Conservation (phyloP, 768 basidiomycete genomes). For the Pluteus cervinus region DNA sequence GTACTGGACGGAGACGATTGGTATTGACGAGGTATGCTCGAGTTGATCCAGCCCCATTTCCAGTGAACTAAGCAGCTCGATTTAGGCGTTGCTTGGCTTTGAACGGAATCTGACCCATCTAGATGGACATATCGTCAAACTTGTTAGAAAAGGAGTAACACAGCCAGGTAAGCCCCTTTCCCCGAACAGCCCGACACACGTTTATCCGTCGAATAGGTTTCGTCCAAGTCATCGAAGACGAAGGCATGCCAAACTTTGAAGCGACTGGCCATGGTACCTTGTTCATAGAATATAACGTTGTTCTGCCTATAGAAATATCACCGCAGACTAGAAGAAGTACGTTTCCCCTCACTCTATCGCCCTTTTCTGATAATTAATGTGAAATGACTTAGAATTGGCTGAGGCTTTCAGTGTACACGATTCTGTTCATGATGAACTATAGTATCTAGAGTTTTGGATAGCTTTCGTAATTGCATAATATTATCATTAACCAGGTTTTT, state of each 20-base stretch:
- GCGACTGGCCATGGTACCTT: constrained; percentile 68
- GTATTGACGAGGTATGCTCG: constrained; percentile 74
- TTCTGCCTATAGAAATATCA: constrained; percentile 73
- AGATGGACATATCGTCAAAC: constrained; percentile 73
- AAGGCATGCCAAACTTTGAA: constrained; percentile 83
- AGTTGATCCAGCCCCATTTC: background rate
- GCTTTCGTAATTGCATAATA: too few relatives aligned
- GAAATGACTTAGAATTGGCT: too few relatives aligned
- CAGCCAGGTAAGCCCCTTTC: constrained; percentile 65
- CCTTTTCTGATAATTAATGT: too few relatives aligned
- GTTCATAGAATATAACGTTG: constrained; percentile 90
- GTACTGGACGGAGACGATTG: constrained; percentile 89
- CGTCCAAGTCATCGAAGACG: constrained; percentile 78
- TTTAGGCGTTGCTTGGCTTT: constrained; percentile 94
- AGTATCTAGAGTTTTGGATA: too few relatives aligned
- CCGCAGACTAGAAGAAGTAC: constrained; percentile 68
- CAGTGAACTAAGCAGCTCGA: constrained; percentile 2
- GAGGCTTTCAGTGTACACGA: too few relatives aligned
- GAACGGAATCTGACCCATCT: constrained; percentile 86
- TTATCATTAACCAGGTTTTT: too few relatives aligned
- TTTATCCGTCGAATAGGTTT: constrained; percentile 44
- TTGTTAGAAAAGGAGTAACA: constrained; percentile 76
- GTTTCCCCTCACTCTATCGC: too few relatives aligned
- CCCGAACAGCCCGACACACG: background rate
- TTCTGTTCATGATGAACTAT: too few relatives aligned